phyloP scores from a whole-genome alignment of 2,329 filamentous ascomycete genomes.

The Shiraia bambusicola region DNA sequence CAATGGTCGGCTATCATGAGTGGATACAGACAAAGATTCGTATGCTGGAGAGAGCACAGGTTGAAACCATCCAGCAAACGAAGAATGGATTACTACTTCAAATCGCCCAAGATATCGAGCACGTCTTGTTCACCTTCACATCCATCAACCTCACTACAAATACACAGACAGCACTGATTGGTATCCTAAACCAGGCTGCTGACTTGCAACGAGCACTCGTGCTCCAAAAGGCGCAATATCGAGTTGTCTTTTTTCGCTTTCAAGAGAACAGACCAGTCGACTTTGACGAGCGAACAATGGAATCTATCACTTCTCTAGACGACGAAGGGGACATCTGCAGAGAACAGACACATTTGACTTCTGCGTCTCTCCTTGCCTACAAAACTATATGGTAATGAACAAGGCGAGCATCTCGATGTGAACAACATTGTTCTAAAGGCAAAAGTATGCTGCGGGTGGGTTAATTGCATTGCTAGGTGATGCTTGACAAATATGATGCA shows the following conservation, averaged over 20 bases:
- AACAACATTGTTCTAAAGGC: conserved; percentile 35
- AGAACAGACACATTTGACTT: conserved; percentile 24
- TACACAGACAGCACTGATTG: conserved; percentile 21
- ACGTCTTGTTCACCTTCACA: conserved; percentile 27
- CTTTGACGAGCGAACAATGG: conserved; percentile 34
- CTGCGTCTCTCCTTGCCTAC: conserved; percentile 37
- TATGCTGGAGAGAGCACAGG: conserved; percentile 21
- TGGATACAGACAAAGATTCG: conserved; percentile 37
- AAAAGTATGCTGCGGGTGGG: conserved; percentile 31
- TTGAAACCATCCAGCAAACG: conserved; percentile 11
- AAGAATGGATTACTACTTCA: conserved; percentile 17
- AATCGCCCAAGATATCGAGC: conserved; percentile 21
- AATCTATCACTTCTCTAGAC: conserved; percentile 33
- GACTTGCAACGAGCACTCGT: conserved; percentile 30
- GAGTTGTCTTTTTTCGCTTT: conserved; percentile 25
- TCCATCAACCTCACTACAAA: conserved; percentile 15
- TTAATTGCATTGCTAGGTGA: not conserved
- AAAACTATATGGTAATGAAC: conserved; percentile 35
- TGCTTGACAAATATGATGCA: not conserved
- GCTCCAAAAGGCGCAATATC: conserved; percentile 37
- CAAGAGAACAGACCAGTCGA: conserved; percentile 1
- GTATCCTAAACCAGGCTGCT: conserved; percentile 27
- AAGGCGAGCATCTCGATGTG: conserved; percentile 26
- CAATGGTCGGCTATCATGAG: conserved; percentile 19
- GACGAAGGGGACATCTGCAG: conserved; percentile 20